phyloP scores from a whole-genome alignment of 1,284 basidiomycete genomes.

The Tilletia indica region DNA sequence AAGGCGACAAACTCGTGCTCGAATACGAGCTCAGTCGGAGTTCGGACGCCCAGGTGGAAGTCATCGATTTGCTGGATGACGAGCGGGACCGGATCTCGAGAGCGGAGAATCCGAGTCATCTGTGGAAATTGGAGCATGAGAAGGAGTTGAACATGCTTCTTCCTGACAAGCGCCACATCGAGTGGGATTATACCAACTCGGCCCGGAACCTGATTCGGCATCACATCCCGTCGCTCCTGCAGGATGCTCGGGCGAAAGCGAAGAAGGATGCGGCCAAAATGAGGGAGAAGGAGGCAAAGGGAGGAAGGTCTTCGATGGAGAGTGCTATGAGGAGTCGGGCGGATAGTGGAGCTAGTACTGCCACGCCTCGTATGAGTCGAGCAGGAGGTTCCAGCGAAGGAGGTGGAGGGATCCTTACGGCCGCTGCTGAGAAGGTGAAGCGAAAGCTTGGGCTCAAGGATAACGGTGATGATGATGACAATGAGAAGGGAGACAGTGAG shows the following conservation, averaged over 20 bases:
- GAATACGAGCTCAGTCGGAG: slow-evolving; percentile 42
- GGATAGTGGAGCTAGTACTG: neutral
- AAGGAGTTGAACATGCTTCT: slow-evolving; percentile 37
- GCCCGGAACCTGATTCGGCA: slow-evolving; percentile 30
- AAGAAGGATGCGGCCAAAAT: neutral
- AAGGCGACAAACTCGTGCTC: slow-evolving; percentile 48
- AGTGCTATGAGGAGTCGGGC: neutral
- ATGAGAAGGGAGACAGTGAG: neutral
- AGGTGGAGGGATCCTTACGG: neutral
- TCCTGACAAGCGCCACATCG: slow-evolving; percentile 29
- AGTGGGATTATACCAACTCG: slow-evolving; percentile 34
- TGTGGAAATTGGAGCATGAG: slow-evolving; percentile 38
- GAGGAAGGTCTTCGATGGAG: neutral
- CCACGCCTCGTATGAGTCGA: neutral
- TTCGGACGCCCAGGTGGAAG: slow-evolving; percentile 43
- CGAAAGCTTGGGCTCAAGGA: neutral
- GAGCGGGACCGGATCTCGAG: slow-evolving; percentile 22
- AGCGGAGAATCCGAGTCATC: slow-evolving; percentile 10
- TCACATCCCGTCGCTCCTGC: slow-evolving; percentile 1
- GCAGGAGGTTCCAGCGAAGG: neutral
- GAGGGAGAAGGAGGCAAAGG: neutral
- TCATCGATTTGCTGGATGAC: slow-evolving; percentile 41
- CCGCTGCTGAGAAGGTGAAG: slow-evolving; percentile 1
- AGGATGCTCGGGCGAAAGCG: slow-evolving; percentile 9
- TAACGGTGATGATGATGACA: neutral